Conservation (phyloP, 192 early-diverging fungal genomes). For the Rhizophagus sp. region DNA sequence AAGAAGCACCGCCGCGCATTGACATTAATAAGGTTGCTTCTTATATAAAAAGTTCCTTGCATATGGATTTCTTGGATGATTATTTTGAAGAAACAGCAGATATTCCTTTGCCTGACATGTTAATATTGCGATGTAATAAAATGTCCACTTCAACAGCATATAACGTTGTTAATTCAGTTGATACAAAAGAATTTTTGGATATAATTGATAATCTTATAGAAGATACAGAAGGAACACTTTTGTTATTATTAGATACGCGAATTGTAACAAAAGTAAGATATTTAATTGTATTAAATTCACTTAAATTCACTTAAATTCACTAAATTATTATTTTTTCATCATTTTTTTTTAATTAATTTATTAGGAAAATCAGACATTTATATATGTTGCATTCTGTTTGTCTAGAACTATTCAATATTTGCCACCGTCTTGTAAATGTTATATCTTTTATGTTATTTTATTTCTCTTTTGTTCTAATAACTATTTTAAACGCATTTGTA, state of each 20-base stretch:
- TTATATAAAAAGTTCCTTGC: constrained; percentile 22
- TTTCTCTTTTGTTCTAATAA: too few species aligned
- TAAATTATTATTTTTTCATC: not conserved
- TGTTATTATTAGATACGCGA: not conserved
- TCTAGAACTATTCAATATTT: not conserved
- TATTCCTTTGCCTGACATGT: not conserved
- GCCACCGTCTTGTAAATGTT: not conserved
- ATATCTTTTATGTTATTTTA: not conserved
- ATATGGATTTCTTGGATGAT: constrained; percentile 7
- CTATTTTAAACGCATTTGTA: not conserved
- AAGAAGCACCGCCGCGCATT: not conserved
- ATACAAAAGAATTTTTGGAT: constrained; percentile 3
- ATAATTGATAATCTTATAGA: not conserved
- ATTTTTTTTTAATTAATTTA: not conserved
- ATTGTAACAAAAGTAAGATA: constrained; percentile 3
- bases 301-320: not conserved
- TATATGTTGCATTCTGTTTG: constrained; percentile 16
- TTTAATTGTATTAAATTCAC: not conserved
- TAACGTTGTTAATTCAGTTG: constrained; percentile 24
- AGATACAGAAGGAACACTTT: not conserved
- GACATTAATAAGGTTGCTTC: constrained; percentile 18
- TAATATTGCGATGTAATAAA: not conserved
- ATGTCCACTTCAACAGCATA: constrained; percentile 18
- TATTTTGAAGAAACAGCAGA: not conserved
- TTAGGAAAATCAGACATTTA: not conserved